phyloP scores from a whole-genome alignment of 371 early-diverging fungal genomes.

The Lichtheimia hyalospora region DNA sequence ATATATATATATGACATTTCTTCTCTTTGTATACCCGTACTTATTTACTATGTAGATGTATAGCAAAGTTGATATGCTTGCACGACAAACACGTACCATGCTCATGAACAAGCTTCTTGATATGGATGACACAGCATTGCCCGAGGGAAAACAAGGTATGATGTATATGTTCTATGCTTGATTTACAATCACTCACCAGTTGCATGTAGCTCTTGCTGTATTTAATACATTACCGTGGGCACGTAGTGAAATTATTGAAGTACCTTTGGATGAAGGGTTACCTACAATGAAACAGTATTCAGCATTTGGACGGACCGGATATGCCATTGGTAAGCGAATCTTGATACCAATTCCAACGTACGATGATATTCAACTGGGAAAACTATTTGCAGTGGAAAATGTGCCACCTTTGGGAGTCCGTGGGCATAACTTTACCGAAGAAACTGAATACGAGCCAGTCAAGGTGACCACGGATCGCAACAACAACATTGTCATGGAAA shows the following conservation, averaged over 20 bases:
- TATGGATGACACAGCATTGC: slow-evolving; percentile 10
- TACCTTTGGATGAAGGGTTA: slow-evolving; percentile 51
- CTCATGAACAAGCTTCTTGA: slow-evolving; percentile 30
- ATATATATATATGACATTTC: neutral
- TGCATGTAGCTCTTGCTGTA: slow-evolving; percentile 46
- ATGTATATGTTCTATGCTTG: too few species aligned
- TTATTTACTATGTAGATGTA: slow-evolving; percentile 27
- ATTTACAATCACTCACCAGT: too few species aligned
- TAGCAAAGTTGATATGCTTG: slow-evolving; percentile 36
- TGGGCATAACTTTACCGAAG: slow-evolving; percentile 16
- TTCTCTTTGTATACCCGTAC: neutral
- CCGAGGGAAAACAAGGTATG: slow-evolving; percentile 18
- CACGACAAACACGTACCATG: slow-evolving; percentile 36
- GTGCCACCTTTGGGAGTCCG: slow-evolving; percentile 35
- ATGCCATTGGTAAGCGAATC: slow-evolving; percentile 32
- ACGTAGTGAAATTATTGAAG: slow-evolving; percentile 70
- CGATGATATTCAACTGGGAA: neutral
- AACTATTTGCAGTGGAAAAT: slow-evolving; percentile 21
- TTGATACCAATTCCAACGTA: neutral
- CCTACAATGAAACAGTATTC: slow-evolving; percentile 54
- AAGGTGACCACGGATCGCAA: slow-evolving; percentile 33
- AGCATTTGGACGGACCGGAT: slow-evolving; percentile 52
- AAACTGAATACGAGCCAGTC: slow-evolving; percentile 26
- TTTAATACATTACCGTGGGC: slow-evolving; percentile 85
- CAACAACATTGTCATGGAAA: slow-evolving; percentile 65